A percentile compares a stretch with the other conserved stretches of the same genome.
Conservation (phyloP, 805 yeast genomes). For the Saccharomycopsis fermentans region DNA sequence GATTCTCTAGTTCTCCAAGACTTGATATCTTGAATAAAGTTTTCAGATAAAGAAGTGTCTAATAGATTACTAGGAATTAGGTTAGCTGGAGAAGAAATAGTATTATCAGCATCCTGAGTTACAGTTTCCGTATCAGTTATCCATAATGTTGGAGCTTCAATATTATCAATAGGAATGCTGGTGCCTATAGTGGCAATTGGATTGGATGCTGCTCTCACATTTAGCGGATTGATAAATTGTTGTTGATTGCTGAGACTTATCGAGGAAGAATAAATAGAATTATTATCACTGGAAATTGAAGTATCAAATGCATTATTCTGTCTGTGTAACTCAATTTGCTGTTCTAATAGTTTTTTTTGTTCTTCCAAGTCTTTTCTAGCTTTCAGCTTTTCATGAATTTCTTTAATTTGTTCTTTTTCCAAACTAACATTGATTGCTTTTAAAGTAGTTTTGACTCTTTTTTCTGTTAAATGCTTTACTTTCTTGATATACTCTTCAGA, state of each 20-base stretch:
- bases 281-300: background rate
- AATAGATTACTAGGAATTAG: background rate
- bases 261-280: background rate
- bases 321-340: conserved; percentile 1
- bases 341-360: conserved; percentile 1
- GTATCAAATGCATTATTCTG: background rate
- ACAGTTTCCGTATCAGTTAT: background rate
- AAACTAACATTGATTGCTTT: background rate
- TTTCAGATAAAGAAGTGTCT: background rate
- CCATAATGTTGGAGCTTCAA: background rate
- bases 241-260: background rate
- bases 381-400: conserved; percentile 3
- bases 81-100: background rate
- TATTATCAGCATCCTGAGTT: background rate
- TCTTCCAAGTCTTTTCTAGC: conserved; percentile 10
- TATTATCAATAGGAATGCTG: background rate
- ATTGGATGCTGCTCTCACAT: background rate
- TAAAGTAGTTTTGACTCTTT: background rate
- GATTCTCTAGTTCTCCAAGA: background rate
- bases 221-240: background rate
- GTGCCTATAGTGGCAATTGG: background rate
- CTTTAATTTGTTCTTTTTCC: conserved; percentile 4
- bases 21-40: background rate
- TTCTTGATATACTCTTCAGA: conserved; percentile 1
- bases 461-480: conserved; percentile 9